Conservation (phyloP, 495 filamentous ascomycete species). For the Penicillium maclennaniae region DNA sequence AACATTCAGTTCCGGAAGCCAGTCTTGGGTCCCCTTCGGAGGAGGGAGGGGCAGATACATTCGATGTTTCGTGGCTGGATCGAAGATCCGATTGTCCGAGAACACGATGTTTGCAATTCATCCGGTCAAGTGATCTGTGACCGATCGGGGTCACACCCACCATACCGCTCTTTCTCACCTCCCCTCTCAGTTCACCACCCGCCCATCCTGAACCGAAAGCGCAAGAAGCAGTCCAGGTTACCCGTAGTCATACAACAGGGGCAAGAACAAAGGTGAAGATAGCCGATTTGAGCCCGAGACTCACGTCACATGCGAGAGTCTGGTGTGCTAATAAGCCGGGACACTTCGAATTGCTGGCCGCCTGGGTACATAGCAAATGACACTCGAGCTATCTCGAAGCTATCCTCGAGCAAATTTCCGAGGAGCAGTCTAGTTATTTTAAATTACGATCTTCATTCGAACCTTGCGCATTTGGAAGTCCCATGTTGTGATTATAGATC, state of each 20-base stretch:
- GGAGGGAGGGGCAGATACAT: background rate
- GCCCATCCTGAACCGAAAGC: background rate
- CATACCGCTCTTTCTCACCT: background rate
- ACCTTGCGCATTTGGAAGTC: too few species aligned
- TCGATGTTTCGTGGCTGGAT: background rate
- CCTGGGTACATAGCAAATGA: background rate
- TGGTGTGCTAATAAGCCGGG: background rate
- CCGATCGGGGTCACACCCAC: background rate
- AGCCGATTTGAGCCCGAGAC: background rate
- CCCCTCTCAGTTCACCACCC: background rate
- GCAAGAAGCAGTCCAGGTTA: background rate
- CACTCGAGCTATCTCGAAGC: background rate
- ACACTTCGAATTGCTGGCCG: background rate
- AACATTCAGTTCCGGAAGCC: background rate
- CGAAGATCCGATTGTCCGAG: background rate
- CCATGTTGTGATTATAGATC: too few species aligned
- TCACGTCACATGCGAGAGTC: background rate
- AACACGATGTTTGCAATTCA: background rate
- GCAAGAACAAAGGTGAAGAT: background rate
- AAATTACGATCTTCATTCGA: too few species aligned
- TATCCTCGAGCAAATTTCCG: too few species aligned
- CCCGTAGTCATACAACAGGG: background rate
- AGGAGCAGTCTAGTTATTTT: too few species aligned
- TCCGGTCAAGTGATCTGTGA: background rate
- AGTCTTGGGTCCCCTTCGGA: background rate